Conservation (phyloP, 1,284 basidiomycete species). For the Chalciporus sp. region DNA sequence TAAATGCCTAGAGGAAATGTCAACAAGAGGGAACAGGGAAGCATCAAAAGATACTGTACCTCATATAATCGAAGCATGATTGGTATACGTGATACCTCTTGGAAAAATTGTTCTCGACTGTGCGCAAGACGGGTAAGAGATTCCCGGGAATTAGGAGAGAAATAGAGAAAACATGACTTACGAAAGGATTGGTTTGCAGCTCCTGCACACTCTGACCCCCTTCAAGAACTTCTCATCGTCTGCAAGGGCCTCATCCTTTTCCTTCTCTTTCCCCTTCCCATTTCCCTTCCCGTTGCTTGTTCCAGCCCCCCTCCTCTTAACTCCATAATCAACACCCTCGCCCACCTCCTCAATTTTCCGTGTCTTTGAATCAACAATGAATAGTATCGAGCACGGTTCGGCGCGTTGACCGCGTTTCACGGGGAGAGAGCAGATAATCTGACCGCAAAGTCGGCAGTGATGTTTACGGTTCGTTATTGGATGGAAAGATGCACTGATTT, state of each 20-base stretch:
- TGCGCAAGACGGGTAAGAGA: background rate
- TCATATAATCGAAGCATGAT: constrained; percentile 72
- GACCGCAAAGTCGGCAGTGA: constrained; percentile 93
- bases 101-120: constrained; percentile 80
- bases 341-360: constrained; percentile 82
- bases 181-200: constrained; percentile 80
- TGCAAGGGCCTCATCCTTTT: constrained; percentile 30
- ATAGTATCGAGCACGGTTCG: constrained; percentile 74
- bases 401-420: constrained; percentile 72
- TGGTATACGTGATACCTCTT: constrained; percentile 66
- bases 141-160: background rate
- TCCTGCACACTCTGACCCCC: constrained; percentile 82
- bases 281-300: constrained; percentile 28
- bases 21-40: background rate
- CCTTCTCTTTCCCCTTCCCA: constrained; percentile 45
- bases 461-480: constrained; percentile 93
- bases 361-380: constrained; percentile 77
- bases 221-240: constrained; percentile 81
- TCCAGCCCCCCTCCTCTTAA: constrained; percentile 47
- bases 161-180: constrained; percentile 41
- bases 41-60: constrained; percentile 39
- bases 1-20: constrained; percentile 54
- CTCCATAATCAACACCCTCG: constrained; percentile 87
- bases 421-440: constrained; percentile 91
- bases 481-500: constrained; percentile 74